Evolutionary conservation across 2,329 filamentous ascomycete genomes (phyloP), one percentile per base, ranked within the genome.

Genomic region (Dissoconium aciculare): DNA sequence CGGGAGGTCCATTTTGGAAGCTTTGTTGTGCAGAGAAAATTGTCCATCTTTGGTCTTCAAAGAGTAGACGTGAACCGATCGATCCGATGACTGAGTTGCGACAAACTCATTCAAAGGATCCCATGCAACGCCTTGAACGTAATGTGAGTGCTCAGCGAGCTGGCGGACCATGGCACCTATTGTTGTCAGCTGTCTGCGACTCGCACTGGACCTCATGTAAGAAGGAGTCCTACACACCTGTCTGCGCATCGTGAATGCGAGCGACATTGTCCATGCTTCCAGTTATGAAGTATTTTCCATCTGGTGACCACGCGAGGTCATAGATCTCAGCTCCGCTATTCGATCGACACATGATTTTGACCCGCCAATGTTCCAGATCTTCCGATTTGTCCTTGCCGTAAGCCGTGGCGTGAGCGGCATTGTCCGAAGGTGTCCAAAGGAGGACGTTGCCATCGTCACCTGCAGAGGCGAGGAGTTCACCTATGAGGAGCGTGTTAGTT

Each of bases 211-310:
- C 16, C 30, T n/a, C n/a, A n/a, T n/a, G n/a, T n/a, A n/a, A 17
- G 15, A 26, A 10, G 11, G 17, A 11, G 27, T 29, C 67, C 12
- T n/a, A 11, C 34, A 41, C 63, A 85, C 82, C 87, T 47, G 80
- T 89, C 41, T 80, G 78, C 34, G 85, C 81, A 57, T 92, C 94
- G 64, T 94, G 95, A 46, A 98, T 95, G 36, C 87, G 73, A 35
- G 89, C 85, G 53, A 95, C 78, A 54, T 98, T 98, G 61, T 98
- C 89, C 85, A 98, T 95, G 60, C 89, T 95, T 23, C 89, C 89
- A 14, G 91, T 94, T 47, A 98, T 94, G 62, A 98, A 93, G 60
- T 91, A 89, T 23, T 76, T 65, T 23, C 81, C 84, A 56, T 98
- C 89, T n/a, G 91, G 91, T 28, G 89, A 95, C 91, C 89, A 98